These are phyloP conservation scores for Trametes sanguinea DNA, from an alignment of 768 basidiomycete species.

Conservation along the genomic window DNA sequence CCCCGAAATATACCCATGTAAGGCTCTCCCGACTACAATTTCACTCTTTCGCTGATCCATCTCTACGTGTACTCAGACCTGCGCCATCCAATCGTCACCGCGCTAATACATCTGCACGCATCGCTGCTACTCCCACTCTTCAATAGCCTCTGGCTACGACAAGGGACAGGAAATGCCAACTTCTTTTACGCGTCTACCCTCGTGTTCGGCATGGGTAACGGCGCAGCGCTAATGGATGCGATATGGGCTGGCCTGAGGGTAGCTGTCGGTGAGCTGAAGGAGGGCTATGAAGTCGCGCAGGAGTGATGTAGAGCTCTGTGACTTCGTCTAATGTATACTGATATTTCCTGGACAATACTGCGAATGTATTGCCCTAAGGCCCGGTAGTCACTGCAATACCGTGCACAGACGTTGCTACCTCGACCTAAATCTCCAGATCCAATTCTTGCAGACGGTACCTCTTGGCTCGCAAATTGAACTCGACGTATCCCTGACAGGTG, in stretches of 20 bases:
- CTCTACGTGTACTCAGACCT: constrained; percentile 54
- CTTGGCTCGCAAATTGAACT: neutral
- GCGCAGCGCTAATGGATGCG: constrained; percentile 79
- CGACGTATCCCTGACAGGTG: neutral
- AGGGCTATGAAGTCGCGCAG: constrained; percentile 60
- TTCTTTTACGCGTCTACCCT: constrained; percentile 97
- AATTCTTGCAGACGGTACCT: constrained; percentile 2
- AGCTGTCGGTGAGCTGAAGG: constrained; percentile 59
- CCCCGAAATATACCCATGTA: constrained; percentile 82
- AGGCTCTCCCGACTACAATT: constrained; percentile 35
- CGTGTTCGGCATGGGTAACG: constrained; percentile 88
- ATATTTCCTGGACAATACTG: neutral
- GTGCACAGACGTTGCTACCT: neutral
- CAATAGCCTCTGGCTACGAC: constrained; percentile 86
- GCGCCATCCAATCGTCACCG: constrained; percentile 81
- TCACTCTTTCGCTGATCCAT: no score
- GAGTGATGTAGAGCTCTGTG: constrained; percentile 39
- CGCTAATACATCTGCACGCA: constrained; percentile 81
- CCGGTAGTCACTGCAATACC: no score
- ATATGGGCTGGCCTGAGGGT: constrained; percentile 82
- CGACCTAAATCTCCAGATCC: no score
- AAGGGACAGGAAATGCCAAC: constrained; percentile 95
- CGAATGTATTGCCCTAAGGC: no score
- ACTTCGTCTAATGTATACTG: no score
- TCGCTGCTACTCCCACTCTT: constrained; percentile 87